Percentiles rank a stretch among this genome's conserved stretches.
These are phyloP conservation scores for Waltergamsia citrina DNA, from an alignment of 2,329 filamentous ascomycete genomes.

Conservation along the genomic window DNA sequence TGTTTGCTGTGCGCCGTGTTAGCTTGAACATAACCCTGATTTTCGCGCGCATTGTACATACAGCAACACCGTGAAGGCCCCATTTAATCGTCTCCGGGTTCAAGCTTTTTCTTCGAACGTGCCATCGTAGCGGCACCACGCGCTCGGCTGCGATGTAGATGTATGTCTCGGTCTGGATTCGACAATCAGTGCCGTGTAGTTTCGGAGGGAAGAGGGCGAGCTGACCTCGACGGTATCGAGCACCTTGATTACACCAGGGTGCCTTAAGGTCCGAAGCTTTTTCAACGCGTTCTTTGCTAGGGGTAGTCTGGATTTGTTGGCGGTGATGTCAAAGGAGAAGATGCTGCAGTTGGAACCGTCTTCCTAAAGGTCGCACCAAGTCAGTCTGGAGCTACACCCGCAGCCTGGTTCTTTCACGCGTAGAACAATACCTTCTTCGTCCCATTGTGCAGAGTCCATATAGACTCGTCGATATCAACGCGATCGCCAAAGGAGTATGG, in stretches of 20 bases:
- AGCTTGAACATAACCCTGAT: conserved; percentile 8
- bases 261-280: conserved; percentile 85
- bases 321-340: conserved; percentile 83
- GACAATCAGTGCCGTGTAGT: conserved; percentile 11
- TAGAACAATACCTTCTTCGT: conserved; percentile 64
- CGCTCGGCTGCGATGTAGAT: conserved; percentile 96
- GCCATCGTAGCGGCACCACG: conserved; percentile 79
- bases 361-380: conserved; percentile 58
- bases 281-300: conserved; percentile 89
- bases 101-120: conserved; percentile 78
- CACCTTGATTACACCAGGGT: conserved; percentile 91
- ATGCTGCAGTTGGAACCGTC: conserved; percentile 92
- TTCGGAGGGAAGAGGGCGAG: conserved; percentile 2
- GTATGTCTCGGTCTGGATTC: conserved; percentile 70
- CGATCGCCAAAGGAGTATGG: conserved; percentile 89
- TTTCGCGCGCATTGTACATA: conserved; percentile 24
- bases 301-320: conserved; percentile 72
- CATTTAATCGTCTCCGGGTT: conserved; percentile 93
- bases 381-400: no score
- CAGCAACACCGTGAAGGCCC: conserved; percentile 81
- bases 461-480: conserved; percentile 84
- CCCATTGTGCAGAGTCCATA: conserved; percentile 95
- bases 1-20: conserved; percentile 56
- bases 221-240: conserved; percentile 83
- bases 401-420: no score